Evolutionary conservation across 306 rosid genomes (phyloP), one percentile per base, ranked within the genome.

Genomic region (Trifolium dubium): DNA sequence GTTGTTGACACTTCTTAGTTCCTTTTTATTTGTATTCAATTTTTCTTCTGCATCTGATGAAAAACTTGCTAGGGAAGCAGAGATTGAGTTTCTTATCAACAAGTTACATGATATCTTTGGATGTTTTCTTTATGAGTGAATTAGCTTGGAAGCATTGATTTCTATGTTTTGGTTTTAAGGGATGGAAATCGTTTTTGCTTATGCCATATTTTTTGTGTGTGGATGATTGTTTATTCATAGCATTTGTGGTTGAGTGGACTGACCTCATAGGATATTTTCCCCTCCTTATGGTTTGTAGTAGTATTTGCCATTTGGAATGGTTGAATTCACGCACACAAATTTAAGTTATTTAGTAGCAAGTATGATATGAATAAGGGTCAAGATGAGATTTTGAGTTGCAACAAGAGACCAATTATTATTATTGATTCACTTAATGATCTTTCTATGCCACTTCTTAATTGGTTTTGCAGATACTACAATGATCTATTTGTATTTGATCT

Each of bases 401-500:
- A 23, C 23, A n/a, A 41, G 46, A 64, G 72, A 61, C 58, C 34
- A 23, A 17, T 50, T 23, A 46, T 77, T 70, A 34, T 23, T 50
- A 50, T 61, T 39, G 69, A 56, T 79, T 37, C 68, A 15, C 82
- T 74, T 44, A 29, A 28, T 56, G 15, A 2, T 34, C 35, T 56
- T 56, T 28, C 35, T 56, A 29, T 56, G 35, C 34, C 63, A 28
- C 37, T 56, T 56, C 63, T 56, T 56, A 54, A 75, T 18, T 50
- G 50, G 39, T 77, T 78, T 50, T 85, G 84, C 92, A 92, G 99
- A 94, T 94, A 94, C 77, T 86, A 84, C 68, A 94, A 89, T 73
- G 99, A 94, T 87, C 84, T 92, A 74, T 89, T 81, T 83, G 89
- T 92, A 73, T 94, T 94, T 83, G 99, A 94, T 85, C 92, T 94